Conservation (phyloP, 75 land plant genomes). For the Adiantum capillusveneris region DNA sequence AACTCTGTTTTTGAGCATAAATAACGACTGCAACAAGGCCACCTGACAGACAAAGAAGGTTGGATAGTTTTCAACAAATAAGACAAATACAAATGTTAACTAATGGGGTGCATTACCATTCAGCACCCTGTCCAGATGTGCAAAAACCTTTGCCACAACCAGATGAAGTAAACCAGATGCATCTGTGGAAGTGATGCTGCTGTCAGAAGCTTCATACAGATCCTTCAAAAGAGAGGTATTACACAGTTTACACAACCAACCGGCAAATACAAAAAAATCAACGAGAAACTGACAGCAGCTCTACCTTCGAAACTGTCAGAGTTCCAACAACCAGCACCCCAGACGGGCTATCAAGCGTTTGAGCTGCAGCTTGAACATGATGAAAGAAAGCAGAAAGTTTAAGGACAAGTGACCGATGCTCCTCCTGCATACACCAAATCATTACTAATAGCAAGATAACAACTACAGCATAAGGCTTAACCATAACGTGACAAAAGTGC, state of each 20-base stretch:
- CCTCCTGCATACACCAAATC: too few species aligned
- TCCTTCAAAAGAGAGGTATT: background rate
- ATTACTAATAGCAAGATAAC: too few species aligned
- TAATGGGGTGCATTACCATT: background rate
- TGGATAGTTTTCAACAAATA: background rate
- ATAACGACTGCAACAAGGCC: constrained; percentile 3
- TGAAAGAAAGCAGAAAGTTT: background rate
- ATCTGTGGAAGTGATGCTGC: background rate
- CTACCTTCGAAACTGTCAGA: background rate
- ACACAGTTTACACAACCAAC: background rate
- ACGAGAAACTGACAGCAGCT: background rate
- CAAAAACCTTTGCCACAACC: background rate
- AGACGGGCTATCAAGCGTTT: background rate
- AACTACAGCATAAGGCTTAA: too few species aligned
- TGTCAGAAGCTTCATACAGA: background rate
- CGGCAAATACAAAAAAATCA: background rate
- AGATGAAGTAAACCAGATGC: background rate
- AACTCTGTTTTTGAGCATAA: background rate
- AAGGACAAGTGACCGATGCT: background rate
- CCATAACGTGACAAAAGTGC: too few species aligned
- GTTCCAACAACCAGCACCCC: constrained; percentile 1
- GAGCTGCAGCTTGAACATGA: background rate
- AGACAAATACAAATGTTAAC: background rate
- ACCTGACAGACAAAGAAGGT: background rate
- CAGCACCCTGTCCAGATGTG: background rate